A percentile compares a stretch with the other conserved stretches of the same genome.
These are phyloP conservation scores for Populus hybrid DNA, from an alignment of 441 rosid genomes.

Conservation along the genomic window DNA sequence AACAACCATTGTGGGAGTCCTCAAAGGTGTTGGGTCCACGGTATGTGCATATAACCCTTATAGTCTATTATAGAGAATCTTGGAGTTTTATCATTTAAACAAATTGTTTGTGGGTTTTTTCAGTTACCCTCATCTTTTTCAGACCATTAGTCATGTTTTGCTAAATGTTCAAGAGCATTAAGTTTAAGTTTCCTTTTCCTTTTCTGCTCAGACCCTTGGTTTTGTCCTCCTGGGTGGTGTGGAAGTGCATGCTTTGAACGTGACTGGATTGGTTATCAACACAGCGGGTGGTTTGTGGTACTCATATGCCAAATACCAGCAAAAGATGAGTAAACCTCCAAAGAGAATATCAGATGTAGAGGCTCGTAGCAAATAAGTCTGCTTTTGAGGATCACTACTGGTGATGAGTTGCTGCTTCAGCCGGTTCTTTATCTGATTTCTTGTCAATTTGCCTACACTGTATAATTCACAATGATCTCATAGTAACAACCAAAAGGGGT, in stretches of 20 bases:
- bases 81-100: slow-evolving; percentile 8
- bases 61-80: neutral
- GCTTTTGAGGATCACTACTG: neutral
- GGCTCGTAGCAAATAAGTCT: slow-evolving; percentile 53
- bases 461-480: slow-evolving; percentile 2
- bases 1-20: slow-evolving; percentile 96
- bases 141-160: neutral
- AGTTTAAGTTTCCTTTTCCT: slow-evolving; percentile 4
- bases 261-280: slow-evolving; percentile 79
- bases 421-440: neutral
- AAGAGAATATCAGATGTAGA: slow-evolving; percentile 54
- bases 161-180: neutral
- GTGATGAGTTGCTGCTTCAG: neutral
- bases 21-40: slow-evolving; percentile 95
- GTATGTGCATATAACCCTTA: slow-evolving; percentile 39
- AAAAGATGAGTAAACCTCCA: slow-evolving; percentile 54
- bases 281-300: slow-evolving; percentile 96
- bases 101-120: neutral
- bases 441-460: neutral
- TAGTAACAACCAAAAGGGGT: neutral
- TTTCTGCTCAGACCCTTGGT: slow-evolving; percentile 61
- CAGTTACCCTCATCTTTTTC: slow-evolving; percentile 3
- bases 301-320: slow-evolving; percentile 77
- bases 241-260: slow-evolving; percentile 79
- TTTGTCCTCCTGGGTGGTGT: slow-evolving; percentile 91